Conservation (phyloP, 2,329 filamentous ascomycete genomes). For the Fonsecaea pedrosoi region DNA sequence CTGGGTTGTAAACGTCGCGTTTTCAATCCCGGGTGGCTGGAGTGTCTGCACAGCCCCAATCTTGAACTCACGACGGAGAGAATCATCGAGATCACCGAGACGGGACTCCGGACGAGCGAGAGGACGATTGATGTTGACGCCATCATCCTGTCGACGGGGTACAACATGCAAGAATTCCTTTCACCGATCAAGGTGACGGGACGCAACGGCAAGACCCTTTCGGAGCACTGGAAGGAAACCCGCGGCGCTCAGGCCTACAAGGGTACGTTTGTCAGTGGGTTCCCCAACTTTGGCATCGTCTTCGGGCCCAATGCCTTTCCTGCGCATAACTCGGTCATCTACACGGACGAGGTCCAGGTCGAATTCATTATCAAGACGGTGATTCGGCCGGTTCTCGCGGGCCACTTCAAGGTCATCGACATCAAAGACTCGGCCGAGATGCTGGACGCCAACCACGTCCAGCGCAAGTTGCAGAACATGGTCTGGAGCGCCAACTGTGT, state of each 20-base stretch:
- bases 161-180: conserved; percentile 47
- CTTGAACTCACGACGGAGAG: conserved; percentile 55
- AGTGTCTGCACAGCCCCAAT: conserved; percentile 59
- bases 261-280: conserved; percentile 60
- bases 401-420: conserved; percentile 54
- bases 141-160: conserved; percentile 48
- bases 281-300: conserved; percentile 70
- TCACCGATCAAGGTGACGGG: conserved; percentile 45
- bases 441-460: conserved; percentile 55
- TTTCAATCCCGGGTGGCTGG: conserved; percentile 63
- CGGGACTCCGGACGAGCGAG: conserved; percentile 6
- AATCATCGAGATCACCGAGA: conserved; percentile 18
- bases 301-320: conserved; percentile 66
- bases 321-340: conserved; percentile 66
- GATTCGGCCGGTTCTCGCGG: conserved; percentile 59
- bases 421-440: conserved; percentile 57
- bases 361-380: conserved; percentile 63
- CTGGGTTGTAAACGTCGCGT: conserved; percentile 70
- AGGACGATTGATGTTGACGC: conserved; percentile 39
- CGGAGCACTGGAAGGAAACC: conserved; percentile 44
- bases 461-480: conserved; percentile 52
- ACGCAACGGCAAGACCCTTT: conserved; percentile 28
- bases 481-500: conserved; percentile 57
- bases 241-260: conserved; percentile 45
- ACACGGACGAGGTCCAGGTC: conserved; percentile 66